Percentiles rank a stretch among this genome's conserved stretches.
These are phyloP conservation scores for Rhynchosporium agropyri DNA, from an alignment of 2,329 filamentous ascomycete genomes.

Conservation along the genomic window DNA sequence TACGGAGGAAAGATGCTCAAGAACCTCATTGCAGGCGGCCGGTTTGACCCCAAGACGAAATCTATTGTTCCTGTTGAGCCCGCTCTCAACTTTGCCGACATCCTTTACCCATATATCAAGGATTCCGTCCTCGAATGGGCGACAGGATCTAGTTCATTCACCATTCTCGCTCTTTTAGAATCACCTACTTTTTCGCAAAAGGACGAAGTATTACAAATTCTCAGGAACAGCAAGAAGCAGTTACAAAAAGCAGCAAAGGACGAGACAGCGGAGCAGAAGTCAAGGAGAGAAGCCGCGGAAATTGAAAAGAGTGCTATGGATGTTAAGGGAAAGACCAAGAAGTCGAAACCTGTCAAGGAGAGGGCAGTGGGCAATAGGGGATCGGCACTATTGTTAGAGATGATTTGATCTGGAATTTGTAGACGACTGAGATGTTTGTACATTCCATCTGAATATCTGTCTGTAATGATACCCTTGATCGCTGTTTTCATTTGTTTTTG, in stretches of 20 bases:
- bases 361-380: slow-evolving; percentile 62
- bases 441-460: slow-evolving; percentile 8
- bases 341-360: slow-evolving; percentile 46
- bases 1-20: slow-evolving; percentile 84
- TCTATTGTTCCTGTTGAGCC: slow-evolving; percentile 72
- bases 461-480: slow-evolving; percentile 24
- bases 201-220: slow-evolving; percentile 65
- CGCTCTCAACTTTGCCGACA: slow-evolving; percentile 75
- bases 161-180: slow-evolving; percentile 80
- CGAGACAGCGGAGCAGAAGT: slow-evolving; percentile 57
- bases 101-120: slow-evolving; percentile 81
- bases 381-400: slow-evolving; percentile 61
- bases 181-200: slow-evolving; percentile 68
- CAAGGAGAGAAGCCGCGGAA: slow-evolving; percentile 49
- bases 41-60: slow-evolving; percentile 76
- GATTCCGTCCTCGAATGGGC: slow-evolving; percentile 80
- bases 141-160: slow-evolving; percentile 81
- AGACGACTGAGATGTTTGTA: slow-evolving; percentile 10
- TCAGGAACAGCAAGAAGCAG: slow-evolving; percentile 73
- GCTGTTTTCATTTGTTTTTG: not conserved
- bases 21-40: slow-evolving; percentile 84
- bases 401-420: slow-evolving; percentile 44
- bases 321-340: slow-evolving; percentile 47
- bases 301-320: slow-evolving; percentile 47
- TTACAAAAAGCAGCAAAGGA: slow-evolving; percentile 68